Percentiles rank a stretch among this genome's conserved stretches.
These are phyloP conservation scores for Endogone sp. DNA, from an alignment of 192 early-diverging fungal genomes.

Conservation along the genomic window DNA sequence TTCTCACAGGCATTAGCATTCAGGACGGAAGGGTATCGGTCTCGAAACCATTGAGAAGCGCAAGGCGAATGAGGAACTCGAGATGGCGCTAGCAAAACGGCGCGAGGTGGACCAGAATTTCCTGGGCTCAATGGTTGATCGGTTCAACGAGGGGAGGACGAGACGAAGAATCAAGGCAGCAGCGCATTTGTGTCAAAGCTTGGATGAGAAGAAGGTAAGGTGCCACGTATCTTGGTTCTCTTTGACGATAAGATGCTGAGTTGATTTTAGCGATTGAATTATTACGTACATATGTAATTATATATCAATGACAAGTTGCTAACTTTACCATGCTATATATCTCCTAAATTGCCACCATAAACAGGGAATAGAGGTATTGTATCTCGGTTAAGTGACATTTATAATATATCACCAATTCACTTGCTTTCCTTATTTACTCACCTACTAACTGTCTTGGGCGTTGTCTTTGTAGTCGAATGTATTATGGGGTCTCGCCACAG, in stretches of 20 bases:
- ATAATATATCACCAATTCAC: too few relatives aligned
- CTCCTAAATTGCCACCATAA: too few relatives aligned
- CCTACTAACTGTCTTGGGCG: neutral
- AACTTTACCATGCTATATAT: too few relatives aligned
- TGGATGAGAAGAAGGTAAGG: slow-evolving; percentile 32
- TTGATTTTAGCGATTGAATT: too few relatives aligned
- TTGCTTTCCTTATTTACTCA: too few relatives aligned
- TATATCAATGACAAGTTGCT: too few relatives aligned
- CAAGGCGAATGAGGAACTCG: slow-evolving; percentile 27
- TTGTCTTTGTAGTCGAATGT: neutral
- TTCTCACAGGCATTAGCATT: neutral
- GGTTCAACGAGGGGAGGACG: slow-evolving; percentile 26
- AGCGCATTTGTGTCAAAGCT: slow-evolving; percentile 27
- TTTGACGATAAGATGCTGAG: too few relatives aligned
- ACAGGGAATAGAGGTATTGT: too few relatives aligned
- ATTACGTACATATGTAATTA: too few relatives aligned
- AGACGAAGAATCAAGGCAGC: slow-evolving; percentile 34
- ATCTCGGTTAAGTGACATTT: too few relatives aligned
- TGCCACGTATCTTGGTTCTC: too few relatives aligned
- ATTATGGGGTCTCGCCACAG: neutral
- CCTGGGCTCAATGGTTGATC: slow-evolving; percentile 23
- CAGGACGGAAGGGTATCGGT: slow-evolving; percentile 42
- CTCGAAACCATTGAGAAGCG: slow-evolving; percentile 35
- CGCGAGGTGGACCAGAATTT: slow-evolving; percentile 29
- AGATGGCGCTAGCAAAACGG: slow-evolving; percentile 15